These are phyloP conservation scores for Scleroderma bovista DNA, from an alignment of 768 basidiomycete genomes.

Conservation along the genomic window DNA sequence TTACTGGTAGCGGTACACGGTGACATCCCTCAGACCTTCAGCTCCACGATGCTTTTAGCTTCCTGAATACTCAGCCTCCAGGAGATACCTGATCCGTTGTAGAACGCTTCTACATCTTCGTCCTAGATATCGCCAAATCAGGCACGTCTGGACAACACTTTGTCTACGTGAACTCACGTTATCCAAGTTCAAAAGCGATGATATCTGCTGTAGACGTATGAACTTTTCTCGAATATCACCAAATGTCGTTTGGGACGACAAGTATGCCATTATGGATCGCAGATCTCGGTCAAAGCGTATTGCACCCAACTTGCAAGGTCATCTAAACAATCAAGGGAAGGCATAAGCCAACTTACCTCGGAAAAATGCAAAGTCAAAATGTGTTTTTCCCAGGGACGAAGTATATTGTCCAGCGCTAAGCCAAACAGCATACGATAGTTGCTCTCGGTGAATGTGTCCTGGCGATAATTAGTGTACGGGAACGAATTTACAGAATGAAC, in stretches of 20 bases:
- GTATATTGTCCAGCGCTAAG: slow-evolving; percentile 77
- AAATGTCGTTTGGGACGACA: slow-evolving; percentile 84
- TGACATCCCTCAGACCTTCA: slow-evolving; percentile 31
- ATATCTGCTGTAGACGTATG: slow-evolving; percentile 85
- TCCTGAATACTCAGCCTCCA: slow-evolving; percentile 82
- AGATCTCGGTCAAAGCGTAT: slow-evolving; percentile 94
- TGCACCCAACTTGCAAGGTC: slow-evolving; percentile 70
- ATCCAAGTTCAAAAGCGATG: slow-evolving; percentile 87
- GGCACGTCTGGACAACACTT: background rate
- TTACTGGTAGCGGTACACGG: slow-evolving; percentile 1
- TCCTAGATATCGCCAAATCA: slow-evolving; percentile 46
- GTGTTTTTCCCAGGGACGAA: slow-evolving; percentile 95
- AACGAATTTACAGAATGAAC: background rate
- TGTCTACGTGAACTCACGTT: slow-evolving; percentile 35
- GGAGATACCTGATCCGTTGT: slow-evolving; percentile 85
- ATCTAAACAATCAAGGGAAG: slow-evolving; percentile 1
- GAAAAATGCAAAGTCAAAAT: slow-evolving; percentile 77
- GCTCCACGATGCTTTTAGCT: slow-evolving; percentile 59
- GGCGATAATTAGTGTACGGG: slow-evolving; percentile 2
- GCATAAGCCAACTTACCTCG: slow-evolving; percentile 51
- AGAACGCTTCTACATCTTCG: slow-evolving; percentile 93
- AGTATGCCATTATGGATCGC: slow-evolving; percentile 73
- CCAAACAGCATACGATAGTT: slow-evolving; percentile 87
- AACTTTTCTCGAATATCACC: slow-evolving; percentile 93
- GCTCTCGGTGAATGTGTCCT: slow-evolving; percentile 84